Evolutionary conservation across 345 rosid species (phyloP), one percentile per base, ranked within the genome.

Genomic region (Melaleuca quinquenervia): DNA sequence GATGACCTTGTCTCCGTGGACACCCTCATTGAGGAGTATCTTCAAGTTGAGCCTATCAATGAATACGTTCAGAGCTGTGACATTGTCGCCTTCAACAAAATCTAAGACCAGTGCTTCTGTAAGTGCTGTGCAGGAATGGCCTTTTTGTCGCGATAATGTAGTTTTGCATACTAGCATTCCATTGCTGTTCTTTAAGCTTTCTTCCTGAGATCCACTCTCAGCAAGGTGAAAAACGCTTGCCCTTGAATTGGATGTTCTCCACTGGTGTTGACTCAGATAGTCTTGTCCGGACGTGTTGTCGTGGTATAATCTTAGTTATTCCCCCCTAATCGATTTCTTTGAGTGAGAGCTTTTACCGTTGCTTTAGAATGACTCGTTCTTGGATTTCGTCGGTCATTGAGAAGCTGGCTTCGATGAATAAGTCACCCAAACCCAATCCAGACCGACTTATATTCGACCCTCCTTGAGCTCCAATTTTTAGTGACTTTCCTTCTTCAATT

Each of bases 1-100:
- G 99, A 97, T 84, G 99, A 97, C 88, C 96, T 96, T 53, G 99
- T 97, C 9, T 97, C 99, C 8, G 95, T 95, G 1, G 99, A 97
- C 87, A 36, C 82, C 54, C 94, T 97, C 50, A 90, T 96, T 8
- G 99, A 96, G 91, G 99, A 97, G 60, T 55, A 12, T 45, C 95
- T 97, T 86, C 94, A 94, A 7, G 91, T 27, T 5, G 98, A 96
- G 94, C 99, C 99, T 2, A 80, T 88, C 92, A 94, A 87, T 27
- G 98, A 97, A 89, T 86, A 89, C 86, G 48, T 97, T 85, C 99
- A 97, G 93, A 96, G 99, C 85, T 95, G 96, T 84, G 99, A 97
- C 93, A 97, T 97, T 22, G 96, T 92, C 0, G 99, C 98, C 84
- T 97, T 96, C 93, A 97, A 97, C 96, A 96, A 97, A 90, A 97